These are phyloP conservation scores for Macrophomina tecta DNA, from an alignment of 2,329 filamentous ascomycete species.

Conservation along the genomic window DNA sequence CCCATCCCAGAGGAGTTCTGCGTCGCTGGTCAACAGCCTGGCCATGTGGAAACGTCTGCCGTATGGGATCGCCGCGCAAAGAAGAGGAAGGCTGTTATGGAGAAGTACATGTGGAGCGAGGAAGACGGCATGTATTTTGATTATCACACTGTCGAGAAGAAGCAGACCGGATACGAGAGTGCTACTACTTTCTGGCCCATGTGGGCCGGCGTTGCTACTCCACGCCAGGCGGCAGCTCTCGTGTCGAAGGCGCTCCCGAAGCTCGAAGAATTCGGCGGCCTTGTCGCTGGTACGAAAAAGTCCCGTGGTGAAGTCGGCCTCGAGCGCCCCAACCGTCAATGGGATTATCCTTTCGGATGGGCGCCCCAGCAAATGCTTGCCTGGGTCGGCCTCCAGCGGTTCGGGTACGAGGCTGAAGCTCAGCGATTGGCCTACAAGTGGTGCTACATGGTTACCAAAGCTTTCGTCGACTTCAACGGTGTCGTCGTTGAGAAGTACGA, in stretches of 20 bases:
- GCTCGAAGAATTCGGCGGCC: conserved; percentile 85
- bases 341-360: conserved; percentile 99
- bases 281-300: conserved; percentile 87
- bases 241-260: conserved; percentile 81
- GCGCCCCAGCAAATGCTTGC: conserved; percentile 98
- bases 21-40: conserved; percentile 66
- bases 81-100: conserved; percentile 81
- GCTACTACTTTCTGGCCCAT: conserved; percentile 97
- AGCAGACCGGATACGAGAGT: conserved; percentile 84
- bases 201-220: conserved; percentile 89
- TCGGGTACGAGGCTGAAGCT: conserved; percentile 89
- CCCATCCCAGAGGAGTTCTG: conserved; percentile 84
- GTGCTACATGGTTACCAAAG: conserved; percentile 98
- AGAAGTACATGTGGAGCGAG: conserved; percentile 94
- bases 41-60: conserved; percentile 79
- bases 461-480: conserved; percentile 97
- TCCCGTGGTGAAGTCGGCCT: conserved; percentile 82
- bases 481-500: conserved; percentile 99
- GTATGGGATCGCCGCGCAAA: conserved; percentile 89
- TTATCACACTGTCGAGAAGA: conserved; percentile 83
- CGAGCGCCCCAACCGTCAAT: conserved; percentile 90
- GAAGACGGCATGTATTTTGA: conserved; percentile 96
- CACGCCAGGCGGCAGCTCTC: conserved; percentile 82
- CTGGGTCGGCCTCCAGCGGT: conserved; percentile 90
- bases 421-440: conserved; percentile 93